Evolutionary conservation across 2,329 filamentous ascomycete genomes (phyloP).

Genomic region (Phialophora expanda): DNA sequence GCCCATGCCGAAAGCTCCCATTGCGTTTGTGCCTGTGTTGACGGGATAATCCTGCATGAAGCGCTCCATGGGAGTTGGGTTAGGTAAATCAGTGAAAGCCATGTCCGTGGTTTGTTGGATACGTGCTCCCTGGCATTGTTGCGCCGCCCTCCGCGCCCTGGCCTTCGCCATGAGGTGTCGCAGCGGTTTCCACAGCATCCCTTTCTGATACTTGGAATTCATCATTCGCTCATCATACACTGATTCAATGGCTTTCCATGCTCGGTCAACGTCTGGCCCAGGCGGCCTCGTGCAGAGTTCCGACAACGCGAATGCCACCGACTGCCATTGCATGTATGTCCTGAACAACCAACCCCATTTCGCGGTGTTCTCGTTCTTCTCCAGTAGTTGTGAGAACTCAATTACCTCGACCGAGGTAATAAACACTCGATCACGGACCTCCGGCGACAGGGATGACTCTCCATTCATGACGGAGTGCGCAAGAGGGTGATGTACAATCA

Average conservation of each 20-base stretch:
- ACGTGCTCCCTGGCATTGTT: constrained; percentile 40
- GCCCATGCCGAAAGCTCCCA: constrained; percentile 31
- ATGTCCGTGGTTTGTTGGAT: constrained; percentile 13
- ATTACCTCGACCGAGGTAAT: constrained; percentile 75
- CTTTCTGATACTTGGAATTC: constrained; percentile 51
- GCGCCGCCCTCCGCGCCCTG: constrained; percentile 58
- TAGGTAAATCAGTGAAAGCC: constrained; percentile 16
- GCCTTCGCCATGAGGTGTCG: constrained; percentile 66
- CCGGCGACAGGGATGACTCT: constrained; percentile 62
- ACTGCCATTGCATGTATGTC: constrained; percentile 70
- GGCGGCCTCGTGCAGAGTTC: constrained; percentile 64
- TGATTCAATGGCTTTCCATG: constrained; percentile 62
- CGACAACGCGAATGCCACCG: constrained; percentile 65
- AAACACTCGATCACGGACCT: constrained; percentile 71
- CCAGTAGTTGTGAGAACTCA: constrained; percentile 70
- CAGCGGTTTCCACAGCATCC: constrained; percentile 68
- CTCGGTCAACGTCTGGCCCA: constrained; percentile 63
- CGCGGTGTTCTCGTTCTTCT: constrained; percentile 65
- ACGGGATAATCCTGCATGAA: constrained; percentile 28
- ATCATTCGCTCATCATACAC: constrained; percentile 49
- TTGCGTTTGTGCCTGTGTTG: constrained; percentile 20
- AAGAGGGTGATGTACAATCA: constrained; percentile 76
- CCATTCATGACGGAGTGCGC: constrained; percentile 57
- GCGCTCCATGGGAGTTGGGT: constrained; percentile 23
- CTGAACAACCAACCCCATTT: constrained; percentile 70